These are phyloP conservation scores for Solanum sejunctum DNA, from an alignment of 257 asterid species.

Conservation along the genomic window DNA sequence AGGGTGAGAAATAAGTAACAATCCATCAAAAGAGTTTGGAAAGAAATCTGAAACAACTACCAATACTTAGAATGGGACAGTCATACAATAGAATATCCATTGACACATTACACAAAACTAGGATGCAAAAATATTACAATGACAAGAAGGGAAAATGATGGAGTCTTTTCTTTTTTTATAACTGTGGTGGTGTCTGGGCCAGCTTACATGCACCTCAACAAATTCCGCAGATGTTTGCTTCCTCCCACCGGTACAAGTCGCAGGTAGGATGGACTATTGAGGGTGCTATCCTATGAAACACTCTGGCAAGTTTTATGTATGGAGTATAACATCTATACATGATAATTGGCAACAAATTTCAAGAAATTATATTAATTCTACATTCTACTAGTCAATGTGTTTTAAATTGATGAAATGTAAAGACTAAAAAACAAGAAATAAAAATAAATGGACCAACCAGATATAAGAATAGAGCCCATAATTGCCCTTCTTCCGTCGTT, in stretches of 20 bases:
- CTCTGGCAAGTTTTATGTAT: neutral
- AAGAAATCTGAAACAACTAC: neutral
- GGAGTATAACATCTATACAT: neutral
- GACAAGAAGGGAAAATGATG: neutral
- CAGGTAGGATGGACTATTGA: neutral
- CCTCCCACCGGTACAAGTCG: neutral
- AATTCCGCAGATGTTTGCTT: neutral
- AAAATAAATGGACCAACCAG: slow-evolving; percentile 27
- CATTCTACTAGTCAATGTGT: neutral
- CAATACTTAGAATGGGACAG: neutral
- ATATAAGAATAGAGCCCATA: slow-evolving; percentile 55
- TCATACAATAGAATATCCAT: neutral
- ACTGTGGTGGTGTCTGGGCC: neutral
- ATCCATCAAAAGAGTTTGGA: neutral
- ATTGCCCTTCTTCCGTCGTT: slow-evolving; percentile 58
- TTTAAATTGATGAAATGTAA: neutral
- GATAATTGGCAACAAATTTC: neutral
- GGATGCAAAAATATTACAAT: neutral
- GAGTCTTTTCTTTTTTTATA: neutral
- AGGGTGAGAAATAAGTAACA: neutral
- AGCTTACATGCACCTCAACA: neutral
- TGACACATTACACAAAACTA: neutral
- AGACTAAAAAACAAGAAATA: neutral
- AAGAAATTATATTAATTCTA: neutral
- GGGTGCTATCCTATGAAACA: neutral